These are phyloP conservation scores for Pseudogymnoascus sp. DNA, from an alignment of 2,329 filamentous ascomycete genomes.

Conservation along the genomic window DNA sequence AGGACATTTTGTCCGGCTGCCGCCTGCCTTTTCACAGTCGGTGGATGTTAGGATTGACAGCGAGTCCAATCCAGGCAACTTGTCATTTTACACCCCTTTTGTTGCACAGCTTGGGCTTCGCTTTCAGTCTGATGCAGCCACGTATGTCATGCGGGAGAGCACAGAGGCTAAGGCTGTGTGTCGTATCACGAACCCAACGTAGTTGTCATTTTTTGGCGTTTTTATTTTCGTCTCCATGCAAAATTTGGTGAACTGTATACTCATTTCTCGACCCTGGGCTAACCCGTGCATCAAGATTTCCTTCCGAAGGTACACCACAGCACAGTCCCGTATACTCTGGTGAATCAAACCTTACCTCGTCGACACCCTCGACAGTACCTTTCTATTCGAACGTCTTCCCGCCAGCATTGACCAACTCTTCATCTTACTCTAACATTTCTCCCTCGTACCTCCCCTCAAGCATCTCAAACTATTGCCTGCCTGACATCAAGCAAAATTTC, in stretches of 20 bases:
- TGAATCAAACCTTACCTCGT: conserved; percentile 25
- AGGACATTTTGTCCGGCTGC: neutral
- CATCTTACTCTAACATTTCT: conserved; percentile 25
- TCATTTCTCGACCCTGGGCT: neutral
- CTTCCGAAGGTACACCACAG: conserved; percentile 8
- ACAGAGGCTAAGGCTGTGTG: conserved; percentile 4
- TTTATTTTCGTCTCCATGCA: conserved; percentile 2
- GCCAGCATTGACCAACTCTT: conserved; percentile 24
- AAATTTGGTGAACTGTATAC: conserved; percentile 6
- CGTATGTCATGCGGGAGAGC: conserved; percentile 7
- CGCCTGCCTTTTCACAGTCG: neutral
- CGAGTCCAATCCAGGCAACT: neutral
- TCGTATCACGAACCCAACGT: conserved; percentile 6
- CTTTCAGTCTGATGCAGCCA: conserved; percentile 8
- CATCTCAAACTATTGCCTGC: conserved; percentile 26
- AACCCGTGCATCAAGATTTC: conserved; percentile 4
- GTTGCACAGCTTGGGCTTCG: neutral
- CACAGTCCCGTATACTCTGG: conserved; percentile 29
- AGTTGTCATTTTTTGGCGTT: conserved; percentile 7
- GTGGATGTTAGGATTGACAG: conserved; percentile 5
- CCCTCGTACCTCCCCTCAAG: conserved; percentile 24
- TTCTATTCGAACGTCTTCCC: conserved; percentile 27
- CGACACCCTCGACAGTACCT: conserved; percentile 23
- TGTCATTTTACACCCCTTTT: neutral
- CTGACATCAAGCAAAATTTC: conserved; percentile 29